Evolutionary conservation across 164 flowering plant genomes (phyloP), one percentile per base, ranked within the genome.

Genomic region (Chimonanthus praecox): DNA sequence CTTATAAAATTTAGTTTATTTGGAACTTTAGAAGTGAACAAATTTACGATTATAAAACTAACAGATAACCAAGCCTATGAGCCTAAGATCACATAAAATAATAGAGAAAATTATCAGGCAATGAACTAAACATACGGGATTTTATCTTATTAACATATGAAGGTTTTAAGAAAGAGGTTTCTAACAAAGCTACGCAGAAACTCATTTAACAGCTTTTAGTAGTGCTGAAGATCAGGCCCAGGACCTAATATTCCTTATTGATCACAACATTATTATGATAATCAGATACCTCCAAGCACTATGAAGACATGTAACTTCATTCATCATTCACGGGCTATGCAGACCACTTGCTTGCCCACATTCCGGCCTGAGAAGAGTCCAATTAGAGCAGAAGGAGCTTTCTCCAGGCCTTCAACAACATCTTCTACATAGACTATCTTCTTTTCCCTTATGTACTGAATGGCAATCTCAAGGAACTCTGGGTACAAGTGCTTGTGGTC

Each of bases 261-360:
- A 18, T 63, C 46, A 33, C 9, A 44, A 63, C 66, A 63, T 63
- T 63, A 9, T 18, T 33, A 63, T 21, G 21, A 7, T 4, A 33
- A 7, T 20, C 66, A 8, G 21, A 54, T 21, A 8, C 66, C 20
- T 20, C 66, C 44, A 33, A 21, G 60, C 60, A 10, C 8, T 54
- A 54, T 54, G 16, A 3, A 6, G 16, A 11, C 16, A 10, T 54
- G 15, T 54, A 54, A 11, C 21, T 20, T 63, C 33, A 63, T 67
- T 6, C 44, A 67, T 68, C 48, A 74, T 18, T 77, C 76, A 8
- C 47, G 65, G 44, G 81, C 66, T 13, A 83, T 33, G 2, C 62
- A 71, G 43, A 84, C 83, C 5, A 82, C 72, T 68, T 82, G 81
- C 67, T 84, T 82, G 4, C 87, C 87, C 15, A 81, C 76, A 74